Percentiles rank a stretch among this genome's conserved stretches.
Conservation (phyloP, 2,329 filamentous ascomycete genomes). For the Cadophora gregata region DNA sequence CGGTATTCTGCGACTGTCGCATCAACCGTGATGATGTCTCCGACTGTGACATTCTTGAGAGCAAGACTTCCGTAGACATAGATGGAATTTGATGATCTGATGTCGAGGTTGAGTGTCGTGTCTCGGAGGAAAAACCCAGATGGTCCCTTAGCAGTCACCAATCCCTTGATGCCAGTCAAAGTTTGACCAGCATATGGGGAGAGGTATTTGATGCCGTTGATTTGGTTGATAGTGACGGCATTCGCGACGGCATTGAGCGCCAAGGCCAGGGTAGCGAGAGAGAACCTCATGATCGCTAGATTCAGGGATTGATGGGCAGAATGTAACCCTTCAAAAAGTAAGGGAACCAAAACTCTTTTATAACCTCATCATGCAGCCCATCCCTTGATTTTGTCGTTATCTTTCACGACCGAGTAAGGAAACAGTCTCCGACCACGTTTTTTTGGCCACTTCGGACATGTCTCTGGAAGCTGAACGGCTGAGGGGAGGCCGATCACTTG, state of each 20-base stretch:
- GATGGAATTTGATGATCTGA: conserved; percentile 66
- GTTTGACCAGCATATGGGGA: conserved; percentile 63
- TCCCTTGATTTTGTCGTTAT: neutral
- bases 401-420: conserved; percentile 11
- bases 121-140: conserved; percentile 70
- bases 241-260: conserved; percentile 11
- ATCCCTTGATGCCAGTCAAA: conserved; percentile 58
- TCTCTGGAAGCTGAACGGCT: conserved; percentile 9
- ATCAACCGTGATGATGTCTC: conserved; percentile 65
- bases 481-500: conserved; percentile 7
- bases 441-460: conserved; percentile 12
- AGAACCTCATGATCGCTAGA: conserved; percentile 15
- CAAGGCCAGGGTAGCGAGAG: conserved; percentile 12
- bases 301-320: conserved; percentile 13
- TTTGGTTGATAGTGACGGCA: conserved; percentile 61
- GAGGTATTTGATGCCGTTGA: conserved; percentile 70
- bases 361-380: neutral
- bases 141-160: conserved; percentile 59
- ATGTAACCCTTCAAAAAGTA: neutral
- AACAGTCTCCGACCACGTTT: conserved; percentile 11
- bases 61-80: conserved; percentile 66
- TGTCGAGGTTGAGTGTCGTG: conserved; percentile 59
- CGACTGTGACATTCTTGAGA: conserved; percentile 59
- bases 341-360: conserved; percentile 12
- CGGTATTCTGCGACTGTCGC: conserved; percentile 65